Base-by-base conservation (phyloP, 2,329 filamentous ascomycete species). In the Curvularia verruculosa region DNA sequence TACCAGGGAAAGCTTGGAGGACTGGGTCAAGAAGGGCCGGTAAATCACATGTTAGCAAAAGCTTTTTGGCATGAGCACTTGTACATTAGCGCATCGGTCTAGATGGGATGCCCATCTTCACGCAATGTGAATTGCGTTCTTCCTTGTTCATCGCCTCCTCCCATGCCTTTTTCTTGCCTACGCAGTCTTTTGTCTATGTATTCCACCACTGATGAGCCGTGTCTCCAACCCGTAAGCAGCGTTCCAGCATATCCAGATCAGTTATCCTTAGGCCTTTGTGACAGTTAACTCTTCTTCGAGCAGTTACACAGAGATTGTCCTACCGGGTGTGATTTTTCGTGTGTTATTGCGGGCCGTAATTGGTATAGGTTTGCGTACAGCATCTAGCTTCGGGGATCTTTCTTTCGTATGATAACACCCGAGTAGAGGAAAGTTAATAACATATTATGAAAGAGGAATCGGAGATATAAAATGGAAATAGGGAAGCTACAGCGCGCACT, bases 1-100 rank as follows among this genome's bases (percentile, higher is more conserved):
- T 52, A 89, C 86, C 56, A 85, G 92, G 68, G 89, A 93, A 78
- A 84, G 84, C 48, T 81, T 97, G 56, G 92, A 97, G 82, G 87
- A 87, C 60, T 95, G 93, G 92, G 91, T 98, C 52, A 91, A 87
- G 82, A 93, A 96, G 84, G 93, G 92, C 55, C 90, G 89, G 84
- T 93, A 85, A 81, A 61, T 36, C 26, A 26, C 39, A 44, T 41
- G 43, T 44, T 29, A 21, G 45, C 31, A 49, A 52, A 39, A 55
- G 43, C 54, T 52, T 52, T 53, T n/a, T 60, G 48, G 46, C 24
- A 53, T 51, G 41, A 60, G 52, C 59, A 54, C 56, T 49, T 65
- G 62, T 65, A 63, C 50, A 63, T 56, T 65, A 65, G 52, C 46
- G 40, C 49, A 48, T 52, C 39, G 36, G 51, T 49, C 52, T 54